Percentiles rank a stretch among this genome's conserved stretches.
These are phyloP conservation scores for Escallonia rubra DNA, from an alignment of 129 eudicot genomes.

Conservation along the genomic window DNA sequence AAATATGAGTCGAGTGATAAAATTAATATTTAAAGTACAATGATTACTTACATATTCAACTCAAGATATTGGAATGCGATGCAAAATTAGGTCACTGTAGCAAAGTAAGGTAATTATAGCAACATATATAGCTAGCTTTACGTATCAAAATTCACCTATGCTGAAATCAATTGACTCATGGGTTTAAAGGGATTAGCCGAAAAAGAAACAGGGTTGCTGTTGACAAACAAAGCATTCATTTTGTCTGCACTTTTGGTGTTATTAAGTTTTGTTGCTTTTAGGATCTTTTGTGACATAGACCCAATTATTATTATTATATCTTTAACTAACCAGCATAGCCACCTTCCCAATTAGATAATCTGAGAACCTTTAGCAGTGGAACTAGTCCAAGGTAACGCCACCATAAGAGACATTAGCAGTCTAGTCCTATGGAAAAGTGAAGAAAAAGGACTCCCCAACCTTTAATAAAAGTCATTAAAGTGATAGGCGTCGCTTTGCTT, in stretches of 20 bases:
- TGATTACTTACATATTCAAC: too few species aligned
- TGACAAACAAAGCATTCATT: not conserved
- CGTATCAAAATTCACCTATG: too few species aligned
- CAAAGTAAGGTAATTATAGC: too few species aligned
- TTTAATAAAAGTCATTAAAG: not conserved
- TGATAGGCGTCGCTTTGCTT: not conserved
- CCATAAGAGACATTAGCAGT: not conserved
- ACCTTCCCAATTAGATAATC: too few species aligned
- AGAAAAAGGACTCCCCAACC: not conserved
- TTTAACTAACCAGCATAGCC: not conserved
- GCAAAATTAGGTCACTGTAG: too few species aligned
- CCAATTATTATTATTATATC: not conserved
- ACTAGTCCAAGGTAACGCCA: not conserved
- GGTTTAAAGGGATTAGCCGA: too few species aligned
- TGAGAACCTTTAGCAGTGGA: too few species aligned
- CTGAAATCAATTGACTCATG: too few species aligned
- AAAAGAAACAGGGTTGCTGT: not conserved
- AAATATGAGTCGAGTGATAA: too few species aligned
- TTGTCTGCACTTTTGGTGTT: constrained; percentile 3
- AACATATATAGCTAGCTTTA: too few species aligned
- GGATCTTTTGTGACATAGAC: not conserved
- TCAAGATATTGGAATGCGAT: too few species aligned
- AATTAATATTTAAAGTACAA: too few species aligned
- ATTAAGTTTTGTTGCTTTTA: not conserved
- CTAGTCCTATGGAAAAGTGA: not conserved